Evolutionary conservation across 805 yeast genomes (phyloP).

Genomic region (Ascoidea asiatica): DNA sequence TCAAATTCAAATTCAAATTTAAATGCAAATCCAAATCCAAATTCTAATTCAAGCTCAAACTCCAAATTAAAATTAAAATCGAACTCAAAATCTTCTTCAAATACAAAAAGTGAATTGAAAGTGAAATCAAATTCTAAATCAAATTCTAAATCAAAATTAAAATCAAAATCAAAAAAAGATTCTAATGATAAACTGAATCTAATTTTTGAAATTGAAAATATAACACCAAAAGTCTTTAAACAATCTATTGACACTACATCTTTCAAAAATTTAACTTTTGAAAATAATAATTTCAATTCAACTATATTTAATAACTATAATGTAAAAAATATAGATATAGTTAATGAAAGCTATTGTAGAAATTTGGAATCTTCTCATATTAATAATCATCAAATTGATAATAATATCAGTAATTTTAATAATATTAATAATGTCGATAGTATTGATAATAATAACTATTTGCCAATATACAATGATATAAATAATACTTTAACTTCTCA

Average conservation of each 20-base stretch:
- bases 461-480: background rate
- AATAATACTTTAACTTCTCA: background rate
- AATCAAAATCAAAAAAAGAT: background rate
- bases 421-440: background rate
- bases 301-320: too few species aligned
- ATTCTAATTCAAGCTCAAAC: background rate
- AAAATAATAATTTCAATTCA: too few species aligned
- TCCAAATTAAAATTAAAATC: background rate
- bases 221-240: too few species aligned
- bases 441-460: background rate
- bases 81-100: background rate
- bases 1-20: background rate
- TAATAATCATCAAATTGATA: too few species aligned
- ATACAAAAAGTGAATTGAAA: slow-evolving; percentile 2
- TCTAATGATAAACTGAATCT: background rate
- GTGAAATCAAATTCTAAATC: background rate
- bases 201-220: background rate
- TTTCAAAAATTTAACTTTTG: too few species aligned
- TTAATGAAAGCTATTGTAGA: too few species aligned
- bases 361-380: too few species aligned
- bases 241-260: too few species aligned
- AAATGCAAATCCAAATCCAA: background rate
- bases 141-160: background rate
- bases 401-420: background rate
- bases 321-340: too few species aligned